These are phyloP conservation scores for Pythium plurisporium DNA, from an alignment of 352 stramenopile genomes.

Conservation along the genomic window DNA sequence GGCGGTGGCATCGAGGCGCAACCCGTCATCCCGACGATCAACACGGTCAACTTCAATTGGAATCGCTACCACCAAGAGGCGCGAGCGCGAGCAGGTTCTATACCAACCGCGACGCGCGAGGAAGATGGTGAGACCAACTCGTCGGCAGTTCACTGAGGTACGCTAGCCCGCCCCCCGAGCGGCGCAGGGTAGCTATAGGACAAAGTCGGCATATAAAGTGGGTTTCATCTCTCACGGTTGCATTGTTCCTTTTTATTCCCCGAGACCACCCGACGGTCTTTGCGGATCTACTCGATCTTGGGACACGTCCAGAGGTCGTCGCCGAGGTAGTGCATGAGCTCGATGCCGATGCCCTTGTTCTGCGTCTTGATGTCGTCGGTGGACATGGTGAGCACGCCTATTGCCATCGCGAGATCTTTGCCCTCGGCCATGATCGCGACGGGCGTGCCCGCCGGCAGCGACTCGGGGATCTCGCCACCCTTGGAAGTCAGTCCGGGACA, in stretches of 20 bases:
- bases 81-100: conserved; percentile 31
- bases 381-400: conserved; percentile 96
- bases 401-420: conserved; percentile 95
- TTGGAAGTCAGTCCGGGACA: conserved; percentile 96
- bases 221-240: neutral
- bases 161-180: no score
- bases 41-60: conserved; percentile 83
- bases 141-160: neutral
- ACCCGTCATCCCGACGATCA: conserved; percentile 65
- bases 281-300: conserved; percentile 45
- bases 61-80: conserved; percentile 33
- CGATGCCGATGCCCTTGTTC: conserved; percentile 97
- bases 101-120: conserved; percentile 25
- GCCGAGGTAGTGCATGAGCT: conserved; percentile 95
- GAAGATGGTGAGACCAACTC: neutral
- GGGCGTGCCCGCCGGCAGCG: conserved; percentile 75
- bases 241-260: neutral
- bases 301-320: conserved; percentile 94
- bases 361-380: conserved; percentile 92
- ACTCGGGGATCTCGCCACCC: conserved; percentile 90
- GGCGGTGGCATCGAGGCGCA: conserved; percentile 77
- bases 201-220: no score
- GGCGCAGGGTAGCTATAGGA: no score
- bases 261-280: no score
- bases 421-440: conserved; percentile 97